Percentiles rank a stretch among this genome's conserved stretches.
Conservation (phyloP, 2,329 filamentous ascomycete species). For the Stagonosporopsis rhizophila region DNA sequence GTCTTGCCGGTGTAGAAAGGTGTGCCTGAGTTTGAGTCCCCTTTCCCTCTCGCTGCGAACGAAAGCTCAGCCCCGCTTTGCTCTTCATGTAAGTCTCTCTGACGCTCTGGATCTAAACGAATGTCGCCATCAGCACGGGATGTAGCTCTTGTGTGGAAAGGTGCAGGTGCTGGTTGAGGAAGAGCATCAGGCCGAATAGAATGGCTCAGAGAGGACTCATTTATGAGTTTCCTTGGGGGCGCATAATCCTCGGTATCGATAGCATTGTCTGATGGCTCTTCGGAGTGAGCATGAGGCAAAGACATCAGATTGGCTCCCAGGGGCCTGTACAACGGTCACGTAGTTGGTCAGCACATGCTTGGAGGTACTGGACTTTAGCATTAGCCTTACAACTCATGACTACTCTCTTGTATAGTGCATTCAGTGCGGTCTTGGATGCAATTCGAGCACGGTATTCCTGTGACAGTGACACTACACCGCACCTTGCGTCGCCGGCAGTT, state of each 20-base stretch:
- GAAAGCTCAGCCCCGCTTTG: constrained; percentile 19
- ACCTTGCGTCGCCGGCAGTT: constrained; percentile 21
- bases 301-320: not conserved
- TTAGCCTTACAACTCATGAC: constrained; percentile 17
- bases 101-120: constrained; percentile 3
- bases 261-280: not conserved
- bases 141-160: not conserved
- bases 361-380: not conserved
- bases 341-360: not conserved
- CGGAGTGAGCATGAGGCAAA: not conserved
- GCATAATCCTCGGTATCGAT: not conserved
- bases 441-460: constrained; percentile 13
- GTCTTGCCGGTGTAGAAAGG: constrained; percentile 16
- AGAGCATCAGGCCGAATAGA: not conserved
- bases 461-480: constrained; percentile 16
- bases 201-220: not conserved
- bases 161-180: not conserved
- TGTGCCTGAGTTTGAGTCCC: constrained; percentile 2
- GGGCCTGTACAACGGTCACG: not conserved
- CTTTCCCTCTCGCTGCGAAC: constrained; percentile 5
- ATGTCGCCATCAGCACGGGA: not conserved
- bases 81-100: constrained; percentile 14
- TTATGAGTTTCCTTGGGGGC: not conserved
- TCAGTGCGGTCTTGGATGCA: constrained; percentile 11
- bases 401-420: constrained; percentile 4